Base-by-base conservation (phyloP, 1,284 basidiomycete species). In the Moniliella sp. region DNA sequence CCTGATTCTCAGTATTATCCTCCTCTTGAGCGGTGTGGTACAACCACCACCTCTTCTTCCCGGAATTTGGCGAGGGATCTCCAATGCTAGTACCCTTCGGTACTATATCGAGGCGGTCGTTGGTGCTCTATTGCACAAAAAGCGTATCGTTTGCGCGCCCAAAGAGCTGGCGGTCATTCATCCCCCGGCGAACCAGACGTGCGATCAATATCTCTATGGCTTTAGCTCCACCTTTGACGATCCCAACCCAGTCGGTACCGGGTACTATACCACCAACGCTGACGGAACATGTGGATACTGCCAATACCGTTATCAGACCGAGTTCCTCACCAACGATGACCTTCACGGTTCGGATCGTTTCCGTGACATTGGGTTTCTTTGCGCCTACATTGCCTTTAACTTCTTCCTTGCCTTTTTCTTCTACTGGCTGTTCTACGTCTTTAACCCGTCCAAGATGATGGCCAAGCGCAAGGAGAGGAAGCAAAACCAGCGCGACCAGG, bases 21-120 rank as follows among this genome's bases (percentile, higher is more conserved):
- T 23, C 21, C 8, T 23, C 8, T 23, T 23, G 8, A 7, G 21
- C 21, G 21, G 21, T 23, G 21, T 54, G 8, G 48, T 55, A 15
- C 51, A 55, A 31, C 51, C 51, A 1, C 51, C 51, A 5, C 27
- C 37, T 9, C 40, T 42, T 27, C 25, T 52, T 30, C 52, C 49
- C 5, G 41, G 45, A 37, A 50, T 50, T 31, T 43, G 30, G 33
- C 42, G 38, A 10, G 34, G 12, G 25, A 31, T 40, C 50, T 46
- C 80, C 61, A 69, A 67, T 30, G 59, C 77, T 4, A 76, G 76
- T 2, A 78, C 78, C 0, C 79, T 73, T 61, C 77, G 75, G 5
- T 65, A 62, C 40, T 37, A 64, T 14, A 54, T 63, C 26, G 64
- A 65, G 35, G 62, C 61, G 8, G 56, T 66, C 33, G 46, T 65